phyloP scores from a whole-genome alignment of 768 basidiomycete species.

The Mycena kentingensis region DNA sequence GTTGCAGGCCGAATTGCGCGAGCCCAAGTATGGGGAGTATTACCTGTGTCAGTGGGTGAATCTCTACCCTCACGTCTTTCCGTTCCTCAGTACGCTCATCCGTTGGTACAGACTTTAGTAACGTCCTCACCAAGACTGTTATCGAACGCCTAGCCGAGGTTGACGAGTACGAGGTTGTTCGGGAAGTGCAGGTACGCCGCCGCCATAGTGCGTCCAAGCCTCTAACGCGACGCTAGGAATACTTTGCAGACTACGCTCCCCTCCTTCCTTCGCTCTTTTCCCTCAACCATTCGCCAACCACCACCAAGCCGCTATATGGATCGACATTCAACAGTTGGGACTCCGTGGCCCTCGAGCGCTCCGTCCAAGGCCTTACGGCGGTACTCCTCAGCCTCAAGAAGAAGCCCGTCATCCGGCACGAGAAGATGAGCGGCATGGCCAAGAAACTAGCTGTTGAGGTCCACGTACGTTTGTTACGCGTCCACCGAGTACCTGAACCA shows the following conservation, averaged over 20 bases:
- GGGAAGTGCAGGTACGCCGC: conserved; percentile 85
- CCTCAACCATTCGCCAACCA: conserved; percentile 71
- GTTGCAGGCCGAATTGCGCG: conserved; percentile 78
- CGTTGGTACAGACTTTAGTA: conserved; percentile 84
- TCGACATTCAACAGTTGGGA: conserved; percentile 76
- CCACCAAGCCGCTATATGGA: conserved; percentile 68
- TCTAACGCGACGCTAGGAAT: conserved; percentile 62
- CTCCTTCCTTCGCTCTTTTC: conserved; percentile 87
- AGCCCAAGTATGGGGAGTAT: conserved; percentile 97
- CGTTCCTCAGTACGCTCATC: conserved; percentile 25
- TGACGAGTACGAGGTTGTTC: conserved; percentile 95
- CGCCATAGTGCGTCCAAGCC: background rate
- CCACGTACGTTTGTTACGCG: conserved; percentile 53
- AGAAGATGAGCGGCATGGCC: conserved; percentile 90
- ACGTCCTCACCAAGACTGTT: conserved; percentile 81
- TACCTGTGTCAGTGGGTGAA: conserved; percentile 97
- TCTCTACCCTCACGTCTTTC: conserved; percentile 35
- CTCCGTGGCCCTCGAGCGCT: conserved; percentile 68
- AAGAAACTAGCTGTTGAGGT: conserved; percentile 86
- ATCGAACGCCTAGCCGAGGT: conserved; percentile 93
- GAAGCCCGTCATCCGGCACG: conserved; percentile 92
- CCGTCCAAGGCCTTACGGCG: conserved; percentile 79
- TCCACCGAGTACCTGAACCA: background rate
- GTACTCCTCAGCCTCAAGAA: conserved; percentile 94
- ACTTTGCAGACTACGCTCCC: conserved; percentile 95